A percentile compares a stretch with the other conserved stretches of the same genome.
Evolutionary conservation across 495 filamentous ascomycete genomes (phyloP).

Genomic region (Pyrenopolyporus hunteri): DNA sequence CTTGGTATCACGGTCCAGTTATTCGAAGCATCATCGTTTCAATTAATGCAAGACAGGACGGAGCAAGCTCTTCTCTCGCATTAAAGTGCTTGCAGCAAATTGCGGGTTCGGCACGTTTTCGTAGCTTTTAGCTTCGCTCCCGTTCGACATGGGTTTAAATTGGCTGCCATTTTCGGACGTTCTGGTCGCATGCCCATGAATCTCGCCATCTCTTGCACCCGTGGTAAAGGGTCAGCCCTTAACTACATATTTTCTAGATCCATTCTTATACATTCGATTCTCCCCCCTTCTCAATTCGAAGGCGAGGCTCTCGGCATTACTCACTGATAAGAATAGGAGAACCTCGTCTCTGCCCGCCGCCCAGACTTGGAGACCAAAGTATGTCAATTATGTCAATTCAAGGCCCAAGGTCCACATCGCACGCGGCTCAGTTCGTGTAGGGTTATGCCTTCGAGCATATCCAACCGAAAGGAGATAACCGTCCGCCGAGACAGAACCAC

Average conservation of each 20-base stretch:
- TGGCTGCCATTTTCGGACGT: slow-evolving; percentile 26
- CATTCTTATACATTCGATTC: no score
- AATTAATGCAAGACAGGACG: not conserved
- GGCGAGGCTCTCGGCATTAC: not conserved
- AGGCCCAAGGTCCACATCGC: no score
- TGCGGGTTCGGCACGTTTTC: slow-evolving; percentile 31
- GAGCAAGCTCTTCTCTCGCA: slow-evolving; percentile 4
- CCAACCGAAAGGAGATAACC: not conserved
- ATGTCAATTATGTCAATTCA: no score
- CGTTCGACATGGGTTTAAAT: slow-evolving; percentile 35
- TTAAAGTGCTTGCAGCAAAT: slow-evolving; percentile 38
- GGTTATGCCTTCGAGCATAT: not conserved
- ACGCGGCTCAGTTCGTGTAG: no score
- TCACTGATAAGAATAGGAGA: slow-evolving; percentile 6
- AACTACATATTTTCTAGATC: not conserved
- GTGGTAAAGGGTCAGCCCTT: slow-evolving; percentile 12
- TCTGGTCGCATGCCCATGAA: slow-evolving; percentile 7
- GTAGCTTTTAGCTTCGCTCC: slow-evolving; percentile 11
- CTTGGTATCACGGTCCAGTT: no score
- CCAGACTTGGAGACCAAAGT: not conserved
- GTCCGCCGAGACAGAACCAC: slow-evolving; percentile 3
- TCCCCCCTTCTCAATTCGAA: not conserved
- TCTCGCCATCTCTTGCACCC: not conserved
- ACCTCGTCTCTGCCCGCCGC: not conserved
- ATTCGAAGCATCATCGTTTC: not conserved